Evolutionary conservation across 2,329 filamentous ascomycete genomes (phyloP), one percentile per base, ranked within the genome.

Genomic region (Aspergillus vadensis): DNA sequence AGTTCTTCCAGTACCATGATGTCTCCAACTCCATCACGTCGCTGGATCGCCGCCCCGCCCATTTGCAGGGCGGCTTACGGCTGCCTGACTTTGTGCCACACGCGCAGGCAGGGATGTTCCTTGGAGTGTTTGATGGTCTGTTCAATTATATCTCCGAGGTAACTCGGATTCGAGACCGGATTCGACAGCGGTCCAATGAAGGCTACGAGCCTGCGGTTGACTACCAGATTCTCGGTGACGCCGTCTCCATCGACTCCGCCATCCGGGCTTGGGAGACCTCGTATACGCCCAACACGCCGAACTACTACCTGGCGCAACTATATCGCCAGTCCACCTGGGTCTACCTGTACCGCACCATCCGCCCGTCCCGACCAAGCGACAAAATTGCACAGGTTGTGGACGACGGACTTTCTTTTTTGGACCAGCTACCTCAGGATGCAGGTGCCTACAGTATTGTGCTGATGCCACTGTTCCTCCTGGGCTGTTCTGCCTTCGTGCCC

Each of bases 1-100:
- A 88, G 72, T 94, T 96, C 77, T 94, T 96, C 75, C 89, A 92
- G 72, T 96, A 95, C 69, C 91, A 95, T 73, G 85, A 85, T 70
- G 82, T 86, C 44, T 83, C 82, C 19, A 85, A 83, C 63, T 81
- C 83, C 15, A 79, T 87, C 55, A 87, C 85, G 6, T 82, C 81
- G 3, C 70, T 86, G 23, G 80, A 83, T 59, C 80, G 82, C 52
- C 80, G 81, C 12, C 81, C 81, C 5, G 75, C 83, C n/a, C 78
- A 82, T 15, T 80, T 84, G 67, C 79, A 80, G 63, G 80, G 81
- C 25, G 81, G 84, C 55, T 81, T 86, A 70, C 77, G 78, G 15
- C 76, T 86, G 3, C 84, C 84, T 2, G 75, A 79, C 27, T 86
- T 83, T 68, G 80, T 85, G 52, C 80, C 83, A 30, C 82, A 84